Conservation (phyloP, 2,329 filamentous ascomycete genomes). For the Neoascochyta sp. region DNA sequence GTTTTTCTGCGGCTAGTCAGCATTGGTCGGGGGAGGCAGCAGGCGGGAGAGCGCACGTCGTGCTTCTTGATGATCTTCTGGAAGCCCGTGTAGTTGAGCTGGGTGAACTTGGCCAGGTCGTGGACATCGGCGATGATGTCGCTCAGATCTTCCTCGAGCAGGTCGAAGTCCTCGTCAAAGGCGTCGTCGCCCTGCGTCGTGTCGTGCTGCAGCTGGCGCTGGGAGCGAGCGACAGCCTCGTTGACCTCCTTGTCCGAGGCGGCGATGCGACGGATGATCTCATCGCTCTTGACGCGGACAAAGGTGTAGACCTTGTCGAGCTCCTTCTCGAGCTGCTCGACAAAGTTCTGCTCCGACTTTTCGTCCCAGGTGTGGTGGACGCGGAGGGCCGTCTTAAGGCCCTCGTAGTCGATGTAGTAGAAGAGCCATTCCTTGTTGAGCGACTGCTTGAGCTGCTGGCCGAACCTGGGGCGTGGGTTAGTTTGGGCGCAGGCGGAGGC, state of each 20-base stretch:
- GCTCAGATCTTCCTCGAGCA: conserved; percentile 90
- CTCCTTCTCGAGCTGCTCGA: conserved; percentile 80
- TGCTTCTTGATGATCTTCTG: conserved; percentile 99
- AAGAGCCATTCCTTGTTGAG: conserved; percentile 96
- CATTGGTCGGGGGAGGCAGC: conserved; percentile 1
- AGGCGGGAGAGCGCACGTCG: conserved; percentile 61
- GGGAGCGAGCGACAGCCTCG: conserved; percentile 68
- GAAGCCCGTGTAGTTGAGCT: conserved; percentile 97
- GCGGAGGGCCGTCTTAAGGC: conserved; percentile 83
- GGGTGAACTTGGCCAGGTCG: conserved; percentile 95
- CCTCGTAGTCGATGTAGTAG: conserved; percentile 98
- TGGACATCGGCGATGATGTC: conserved; percentile 99
- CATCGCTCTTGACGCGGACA: conserved; percentile 94
- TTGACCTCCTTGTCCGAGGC: conserved; percentile 84
- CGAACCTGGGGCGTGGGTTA: conserved; percentile 60
- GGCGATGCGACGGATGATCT: conserved; percentile 87
- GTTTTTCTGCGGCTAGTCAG: conserved; percentile 64
- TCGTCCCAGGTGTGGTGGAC: conserved; percentile 77
- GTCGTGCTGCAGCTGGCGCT: conserved; percentile 11
- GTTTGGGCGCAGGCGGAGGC: conserved; percentile 13
- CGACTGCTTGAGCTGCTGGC: conserved; percentile 92
- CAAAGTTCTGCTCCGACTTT: conserved; percentile 86
- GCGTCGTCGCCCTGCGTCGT: conserved; percentile 45
- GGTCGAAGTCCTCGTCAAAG: conserved; percentile 86
- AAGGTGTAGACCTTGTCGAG: conserved; percentile 97